Evolutionary conservation across 306 rosid genomes (phyloP).

Genomic region (Potentilla sterilis): DNA sequence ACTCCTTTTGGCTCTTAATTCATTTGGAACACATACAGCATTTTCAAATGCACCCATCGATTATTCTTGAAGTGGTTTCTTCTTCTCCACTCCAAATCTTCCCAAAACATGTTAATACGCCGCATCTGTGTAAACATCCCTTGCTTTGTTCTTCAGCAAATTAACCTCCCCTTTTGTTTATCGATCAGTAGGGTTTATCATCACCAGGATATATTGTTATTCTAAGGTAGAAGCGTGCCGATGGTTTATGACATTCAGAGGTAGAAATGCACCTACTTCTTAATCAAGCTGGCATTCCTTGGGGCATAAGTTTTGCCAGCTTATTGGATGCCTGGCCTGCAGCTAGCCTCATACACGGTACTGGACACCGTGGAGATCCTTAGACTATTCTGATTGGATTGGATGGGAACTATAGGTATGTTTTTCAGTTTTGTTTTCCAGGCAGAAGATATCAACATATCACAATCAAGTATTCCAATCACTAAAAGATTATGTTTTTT

Average conservation of each 20-base stretch:
- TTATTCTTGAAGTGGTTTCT: too few relatives aligned
- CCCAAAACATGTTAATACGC: neutral
- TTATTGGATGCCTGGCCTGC: neutral
- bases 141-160: conserved; percentile 13
- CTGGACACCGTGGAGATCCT: neutral
- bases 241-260: conserved; percentile 7
- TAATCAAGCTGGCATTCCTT: conserved; percentile 32
- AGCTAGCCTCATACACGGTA: neutral
- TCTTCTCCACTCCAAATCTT: neutral
- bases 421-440: neutral
- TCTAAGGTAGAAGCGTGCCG: conserved; percentile 47
- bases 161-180: conserved; percentile 11
- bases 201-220: neutral
- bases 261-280: conserved; percentile 5
- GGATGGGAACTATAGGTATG: neutral
- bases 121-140: conserved; percentile 17
- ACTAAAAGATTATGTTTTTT: neutral
- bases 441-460: neutral
- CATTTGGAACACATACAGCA: too few relatives aligned
- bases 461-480: neutral
- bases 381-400: neutral
- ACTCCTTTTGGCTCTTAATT: too few relatives aligned
- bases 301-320: conserved; percentile 29
- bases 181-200: neutral
- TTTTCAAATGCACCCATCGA: too few relatives aligned